Evolutionary conservation across 1,284 basidiomycete species (phyloP).

Genomic region (Porphyrellus sp.): DNA sequence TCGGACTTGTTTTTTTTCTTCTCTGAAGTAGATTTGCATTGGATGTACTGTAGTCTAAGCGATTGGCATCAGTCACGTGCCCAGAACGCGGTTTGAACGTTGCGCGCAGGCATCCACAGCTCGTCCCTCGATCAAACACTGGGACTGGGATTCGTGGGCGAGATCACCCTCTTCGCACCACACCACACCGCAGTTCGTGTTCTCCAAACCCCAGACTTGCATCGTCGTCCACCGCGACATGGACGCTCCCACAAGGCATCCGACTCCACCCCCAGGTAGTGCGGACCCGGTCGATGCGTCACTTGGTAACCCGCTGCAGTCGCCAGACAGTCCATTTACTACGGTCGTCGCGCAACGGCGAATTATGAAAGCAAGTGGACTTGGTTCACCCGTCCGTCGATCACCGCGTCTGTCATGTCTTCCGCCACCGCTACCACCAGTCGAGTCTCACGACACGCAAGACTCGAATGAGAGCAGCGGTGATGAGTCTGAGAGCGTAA

Average conservation of each 20-base stretch:
- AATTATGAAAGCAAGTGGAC: constrained; percentile 29
- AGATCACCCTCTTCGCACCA: background rate
- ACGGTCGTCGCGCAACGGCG: constrained; percentile 33
- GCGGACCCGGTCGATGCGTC: constrained; percentile 39
- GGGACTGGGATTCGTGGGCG: background rate
- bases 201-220: background rate
- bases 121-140: constrained; percentile 17
- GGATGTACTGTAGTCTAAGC: constrained; percentile 4
- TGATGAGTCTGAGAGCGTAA: constrained; percentile 32
- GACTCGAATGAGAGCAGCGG: constrained; percentile 22
- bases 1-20: constrained; percentile 2
- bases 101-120: background rate
- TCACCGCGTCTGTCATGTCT: constrained; percentile 49
- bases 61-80: constrained; percentile 28
- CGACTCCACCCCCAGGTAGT: constrained; percentile 26
- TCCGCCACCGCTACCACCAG: constrained; percentile 28
- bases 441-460: constrained; percentile 12
- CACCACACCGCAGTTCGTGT: background rate
- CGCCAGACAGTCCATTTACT: constrained; percentile 52
- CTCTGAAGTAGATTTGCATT: constrained; percentile 9
- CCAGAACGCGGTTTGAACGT: constrained; percentile 30
- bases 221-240: constrained; percentile 16
- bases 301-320: constrained; percentile 49
- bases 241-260: constrained; percentile 19
- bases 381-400: constrained; percentile 43